Percentiles rank a stretch among this genome's conserved stretches.
Conservation (phyloP, 257 asterid genomes). For the Solanum ossicruentum region DNA sequence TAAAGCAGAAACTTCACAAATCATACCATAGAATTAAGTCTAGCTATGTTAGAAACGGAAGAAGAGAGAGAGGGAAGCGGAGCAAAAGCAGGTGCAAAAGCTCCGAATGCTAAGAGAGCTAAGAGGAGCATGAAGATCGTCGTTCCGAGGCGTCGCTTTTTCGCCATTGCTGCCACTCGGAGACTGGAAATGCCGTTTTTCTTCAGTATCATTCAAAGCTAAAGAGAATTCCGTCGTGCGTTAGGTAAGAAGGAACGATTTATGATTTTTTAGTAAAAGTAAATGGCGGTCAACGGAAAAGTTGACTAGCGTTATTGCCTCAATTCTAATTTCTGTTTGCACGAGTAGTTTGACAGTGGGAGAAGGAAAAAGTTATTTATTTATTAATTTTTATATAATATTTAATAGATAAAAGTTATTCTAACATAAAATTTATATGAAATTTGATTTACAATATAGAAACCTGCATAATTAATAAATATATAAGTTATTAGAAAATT, state of each 20-base stretch:
- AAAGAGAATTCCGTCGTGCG: not conserved
- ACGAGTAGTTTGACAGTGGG: too few relatives aligned
- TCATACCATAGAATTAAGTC: not conserved
- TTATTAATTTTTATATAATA: too few relatives aligned
- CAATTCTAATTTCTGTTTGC: not conserved
- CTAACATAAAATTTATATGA: too few relatives aligned
- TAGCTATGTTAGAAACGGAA: conserved; percentile 3
- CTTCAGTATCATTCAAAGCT: not conserved
- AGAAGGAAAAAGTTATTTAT: too few relatives aligned
- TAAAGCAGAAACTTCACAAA: not conserved
- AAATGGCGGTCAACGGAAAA: not conserved
- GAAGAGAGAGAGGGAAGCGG: conserved; percentile 45
- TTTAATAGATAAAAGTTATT: too few relatives aligned
- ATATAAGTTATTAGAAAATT: too few relatives aligned
- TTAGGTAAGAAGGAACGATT: not conserved
- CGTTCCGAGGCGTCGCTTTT: conserved; percentile 12
- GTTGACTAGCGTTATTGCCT: not conserved
- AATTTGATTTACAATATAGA: too few relatives aligned
- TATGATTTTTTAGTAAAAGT: not conserved
- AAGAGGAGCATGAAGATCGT: conserved; percentile 20
- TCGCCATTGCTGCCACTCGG: conserved; percentile 17
- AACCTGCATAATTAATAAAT: too few relatives aligned
- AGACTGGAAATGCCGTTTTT: not conserved
- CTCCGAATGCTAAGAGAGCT: conserved; percentile 28
- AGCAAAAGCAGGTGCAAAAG: conserved; percentile 29